Evolutionary conservation across 1,139 yeast species (phyloP).

Genomic region (Yamadazyma taylorii): DNA sequence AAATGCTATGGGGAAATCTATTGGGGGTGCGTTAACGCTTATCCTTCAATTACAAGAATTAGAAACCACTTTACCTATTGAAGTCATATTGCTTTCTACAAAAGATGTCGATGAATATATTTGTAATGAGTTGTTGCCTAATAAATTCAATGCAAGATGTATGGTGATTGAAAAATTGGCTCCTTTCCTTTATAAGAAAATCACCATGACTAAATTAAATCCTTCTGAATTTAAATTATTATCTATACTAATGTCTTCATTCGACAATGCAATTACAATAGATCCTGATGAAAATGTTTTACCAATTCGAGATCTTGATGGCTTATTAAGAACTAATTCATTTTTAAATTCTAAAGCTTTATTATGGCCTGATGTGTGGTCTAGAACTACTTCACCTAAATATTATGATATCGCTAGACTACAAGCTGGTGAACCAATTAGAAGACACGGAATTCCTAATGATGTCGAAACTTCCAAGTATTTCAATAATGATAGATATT

Average conservation of each 20-base stretch:
- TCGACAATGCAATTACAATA: constrained; percentile 33
- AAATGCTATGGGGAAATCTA: constrained; percentile 29
- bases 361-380: constrained; percentile 44
- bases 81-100: constrained; percentile 28
- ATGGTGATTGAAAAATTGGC: constrained; percentile 27
- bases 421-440: constrained; percentile 28
- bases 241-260: constrained; percentile 35
- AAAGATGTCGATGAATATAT: constrained; percentile 28
- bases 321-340: constrained; percentile 25
- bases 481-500: constrained; percentile 16
- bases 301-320: constrained; percentile 34
- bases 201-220: constrained; percentile 17
- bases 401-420: constrained; percentile 37
- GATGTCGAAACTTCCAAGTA: constrained; percentile 25
- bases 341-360: constrained; percentile 30
- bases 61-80: constrained; percentile 38
- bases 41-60: constrained; percentile 34
- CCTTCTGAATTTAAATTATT: constrained; percentile 32
- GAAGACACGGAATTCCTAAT: constrained; percentile 32
- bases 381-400: constrained; percentile 33
- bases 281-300: constrained; percentile 34
- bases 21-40: constrained; percentile 31
- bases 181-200: constrained; percentile 13
- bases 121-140: constrained; percentile 31
- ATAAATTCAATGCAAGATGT: constrained; percentile 31